Base-by-base conservation (phyloP, 495 filamentous ascomycete genomes). In the Talaromyces trachyspermus region DNA sequence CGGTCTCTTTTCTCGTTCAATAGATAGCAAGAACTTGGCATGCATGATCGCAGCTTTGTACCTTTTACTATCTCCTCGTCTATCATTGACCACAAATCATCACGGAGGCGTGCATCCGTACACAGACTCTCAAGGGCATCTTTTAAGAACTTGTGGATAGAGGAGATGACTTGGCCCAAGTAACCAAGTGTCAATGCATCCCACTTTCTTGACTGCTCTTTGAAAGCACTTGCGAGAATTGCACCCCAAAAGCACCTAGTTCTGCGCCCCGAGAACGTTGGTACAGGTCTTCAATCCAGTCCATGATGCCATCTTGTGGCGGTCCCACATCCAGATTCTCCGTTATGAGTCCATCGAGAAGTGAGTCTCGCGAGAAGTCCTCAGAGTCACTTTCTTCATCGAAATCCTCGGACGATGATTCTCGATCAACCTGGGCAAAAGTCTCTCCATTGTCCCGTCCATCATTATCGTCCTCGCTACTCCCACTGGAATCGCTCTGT, bases 1-100 rank as follows among this genome's bases (percentile, higher is more conserved):
- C 2, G 69, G 71, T 0, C 49, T 62, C 0, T 66, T 68, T 3
- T 61, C 50, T 1, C 68, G 58, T 51, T 84, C 79, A 17, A 77
- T 63, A 1, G 57, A 11, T 0, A 84, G 55, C 3, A 86, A 51
- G 36, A 73, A 74, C 0, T 54, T 38, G 5, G 64, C 66, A 9
- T 78, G 63, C 0, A 65, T 48, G 19, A 74, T 58, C 0, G 72
- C 70, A 9, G 32, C 47, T n/a, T 49, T 53, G 46, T 81, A 82
- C n/a, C 59, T 62, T 0, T 56, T 41, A 3, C 49, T 2, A 48
- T 19, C 26, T 36, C 63, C 55, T 30, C 58, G 39, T 54, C 27
- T 14, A 49, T 44, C 10, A 24, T 22, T 5, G 48, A 49, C 40
- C 26, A 44, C 45, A 49, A 29, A 12, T 49, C 33, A 25, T 40